phyloP scores from a whole-genome alignment of 257 asterid genomes.

The Solanum virginianum region DNA sequence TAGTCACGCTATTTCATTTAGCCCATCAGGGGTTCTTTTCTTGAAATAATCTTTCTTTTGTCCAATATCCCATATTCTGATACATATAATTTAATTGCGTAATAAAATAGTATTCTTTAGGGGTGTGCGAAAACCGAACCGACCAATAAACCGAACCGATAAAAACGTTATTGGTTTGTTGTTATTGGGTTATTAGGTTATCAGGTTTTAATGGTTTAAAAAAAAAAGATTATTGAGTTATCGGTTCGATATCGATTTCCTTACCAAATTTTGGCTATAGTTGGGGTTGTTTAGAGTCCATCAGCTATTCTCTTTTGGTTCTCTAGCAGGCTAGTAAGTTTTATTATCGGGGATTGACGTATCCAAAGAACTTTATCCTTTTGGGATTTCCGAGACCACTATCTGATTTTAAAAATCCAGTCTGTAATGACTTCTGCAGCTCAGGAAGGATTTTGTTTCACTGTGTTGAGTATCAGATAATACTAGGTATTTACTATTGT shows the following conservation, averaged over 20 bases:
- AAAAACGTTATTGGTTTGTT: too few relatives aligned
- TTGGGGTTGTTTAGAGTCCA: neutral
- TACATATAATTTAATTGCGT: neutral
- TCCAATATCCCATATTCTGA: neutral
- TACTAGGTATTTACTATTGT: neutral
- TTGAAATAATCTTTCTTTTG: neutral
- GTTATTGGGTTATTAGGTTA: too few relatives aligned
- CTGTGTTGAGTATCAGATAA: neutral
- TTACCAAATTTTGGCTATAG: conserved; percentile 65
- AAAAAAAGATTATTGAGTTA: too few relatives aligned
- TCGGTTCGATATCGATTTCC: conserved; percentile 9
- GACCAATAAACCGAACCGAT: too few relatives aligned
- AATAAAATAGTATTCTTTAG: neutral
- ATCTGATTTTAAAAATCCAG: neutral
- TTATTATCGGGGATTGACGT: neutral
- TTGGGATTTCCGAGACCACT: neutral
- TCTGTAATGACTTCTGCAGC: neutral
- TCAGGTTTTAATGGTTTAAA: too few relatives aligned
- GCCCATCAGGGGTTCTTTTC: neutral
- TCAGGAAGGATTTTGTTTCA: neutral
- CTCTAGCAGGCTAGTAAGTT: neutral
- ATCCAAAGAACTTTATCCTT: neutral
- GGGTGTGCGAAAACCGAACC: too few relatives aligned
- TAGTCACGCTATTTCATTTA: neutral
- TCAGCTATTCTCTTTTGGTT: neutral